Base-by-base conservation (phyloP, 2,329 filamentous ascomycete species). In the Chaetomium sp. region DNA sequence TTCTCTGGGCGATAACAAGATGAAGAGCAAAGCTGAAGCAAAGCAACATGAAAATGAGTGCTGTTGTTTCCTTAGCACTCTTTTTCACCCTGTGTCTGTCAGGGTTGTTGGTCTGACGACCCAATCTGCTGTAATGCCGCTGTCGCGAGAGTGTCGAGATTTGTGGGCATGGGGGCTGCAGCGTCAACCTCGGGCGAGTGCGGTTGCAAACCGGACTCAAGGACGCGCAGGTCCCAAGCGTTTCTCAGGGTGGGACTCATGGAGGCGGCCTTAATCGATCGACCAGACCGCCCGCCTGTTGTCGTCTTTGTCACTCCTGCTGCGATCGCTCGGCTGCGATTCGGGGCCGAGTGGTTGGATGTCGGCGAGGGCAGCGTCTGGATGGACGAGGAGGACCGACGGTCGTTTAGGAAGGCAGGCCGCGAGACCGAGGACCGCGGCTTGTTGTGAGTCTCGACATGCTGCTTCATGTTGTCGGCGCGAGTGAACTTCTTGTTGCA, bases 381-480 rank as follows among this genome's bases (percentile, higher is more conserved):
- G 4, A 46, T 10, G 19, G 44, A 35, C 4, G 44, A n/a, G 27
- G 14, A 6, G 19, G 43, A 33, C 34, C 48, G 48, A n/a, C 49
- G 19, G 11, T 14, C 11, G 2, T 9, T 35, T 3, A 2, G 9
- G 33, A 14, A 8, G 34, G 14, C 8, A 35, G 45, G 35, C 34
- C 45, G 36, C 12, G 49, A 32, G 10, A 3, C 10, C 9, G 74
- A 72, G 2, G 73, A 71, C 34, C 78, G 75, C 36, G 72, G 73
- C 71, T 80, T 81, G 60, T 81, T 86, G 69, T 91, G 88, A 0
- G 87, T 91, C 65, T 88, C 82, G 35, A 89, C 79, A 66, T 91
- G 88, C 72, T 91, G 88, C 76, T 90, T 89, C 88, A 91, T 91
- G 75, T 91, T 91, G 76, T 91, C 88, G 64, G 86, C 85, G 61